Conservation (phyloP, 2,329 filamentous ascomycete species). For the Stagonosporopsis rhizophila region DNA sequence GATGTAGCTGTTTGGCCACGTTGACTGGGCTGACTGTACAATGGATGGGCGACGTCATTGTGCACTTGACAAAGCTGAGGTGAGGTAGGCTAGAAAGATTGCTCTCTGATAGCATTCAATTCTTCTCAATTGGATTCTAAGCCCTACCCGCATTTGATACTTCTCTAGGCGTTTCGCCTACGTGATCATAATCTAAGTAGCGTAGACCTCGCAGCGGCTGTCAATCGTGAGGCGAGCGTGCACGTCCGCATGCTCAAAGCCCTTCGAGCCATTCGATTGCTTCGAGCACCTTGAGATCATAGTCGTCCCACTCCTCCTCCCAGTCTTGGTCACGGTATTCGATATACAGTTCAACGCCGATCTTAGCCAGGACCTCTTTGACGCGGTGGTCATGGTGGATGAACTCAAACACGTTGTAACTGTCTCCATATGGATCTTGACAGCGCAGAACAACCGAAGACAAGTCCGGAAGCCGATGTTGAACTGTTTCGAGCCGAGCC, state of each 20-base stretch:
- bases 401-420: background rate
- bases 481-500: background rate
- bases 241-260: background rate
- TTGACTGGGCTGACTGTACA: no score
- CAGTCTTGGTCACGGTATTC: background rate
- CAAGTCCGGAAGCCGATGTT: background rate
- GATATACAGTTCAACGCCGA: background rate
- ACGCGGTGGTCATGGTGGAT: background rate
- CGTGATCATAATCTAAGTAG: background rate
- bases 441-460: background rate
- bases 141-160: no score
- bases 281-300: background rate
- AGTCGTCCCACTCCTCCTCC: background rate
- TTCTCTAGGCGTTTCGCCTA: no score
- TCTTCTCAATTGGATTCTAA: no score
- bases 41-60: no score
- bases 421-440: background rate
- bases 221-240: background rate
- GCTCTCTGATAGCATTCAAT: no score
- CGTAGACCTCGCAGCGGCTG: background rate
- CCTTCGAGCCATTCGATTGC: background rate
- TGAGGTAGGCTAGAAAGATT: no score
- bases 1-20: no score
- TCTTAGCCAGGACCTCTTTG: background rate
- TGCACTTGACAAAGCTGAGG: no score